These are phyloP conservation scores for Globisporangium carolinianum DNA, from an alignment of 352 stramenopile genomes.

Conservation along the genomic window DNA sequence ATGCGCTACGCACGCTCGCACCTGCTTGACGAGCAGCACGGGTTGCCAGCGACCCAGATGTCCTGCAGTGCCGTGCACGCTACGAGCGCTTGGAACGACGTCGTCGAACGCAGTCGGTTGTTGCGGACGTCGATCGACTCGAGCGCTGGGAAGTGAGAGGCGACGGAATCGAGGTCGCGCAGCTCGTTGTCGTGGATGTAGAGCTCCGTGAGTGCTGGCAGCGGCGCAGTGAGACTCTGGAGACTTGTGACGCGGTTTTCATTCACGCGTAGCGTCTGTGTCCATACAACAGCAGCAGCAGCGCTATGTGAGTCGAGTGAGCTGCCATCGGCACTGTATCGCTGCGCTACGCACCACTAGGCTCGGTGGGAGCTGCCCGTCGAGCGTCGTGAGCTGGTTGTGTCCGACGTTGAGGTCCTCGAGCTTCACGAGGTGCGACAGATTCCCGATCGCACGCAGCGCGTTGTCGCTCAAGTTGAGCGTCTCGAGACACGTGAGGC, in stretches of 20 bases:
- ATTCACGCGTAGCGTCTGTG: constrained; percentile 31
- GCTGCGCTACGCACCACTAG: constrained; percentile 20
- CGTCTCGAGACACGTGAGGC: constrained; percentile 41
- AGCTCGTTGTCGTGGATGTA: constrained; percentile 56
- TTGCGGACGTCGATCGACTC: constrained; percentile 72
- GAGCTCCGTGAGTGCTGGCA: constrained; percentile 54
- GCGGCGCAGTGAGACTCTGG: constrained; percentile 23
- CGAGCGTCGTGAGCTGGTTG: constrained; percentile 48
- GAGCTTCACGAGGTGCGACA: constrained; percentile 60
- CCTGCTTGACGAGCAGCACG: constrained; percentile 48
- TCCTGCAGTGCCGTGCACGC: constrained; percentile 35
- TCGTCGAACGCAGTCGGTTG: constrained; percentile 32
- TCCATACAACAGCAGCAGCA: neutral
- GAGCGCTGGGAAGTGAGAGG: constrained; percentile 32
- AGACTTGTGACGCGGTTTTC: constrained; percentile 42
- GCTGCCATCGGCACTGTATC: neutral
- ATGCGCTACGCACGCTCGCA: constrained; percentile 2
- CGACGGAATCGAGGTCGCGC: constrained; percentile 20
- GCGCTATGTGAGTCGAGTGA: neutral
- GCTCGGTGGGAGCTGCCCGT: constrained; percentile 41
- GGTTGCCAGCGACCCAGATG: constrained; percentile 66
- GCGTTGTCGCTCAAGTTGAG: constrained; percentile 65
- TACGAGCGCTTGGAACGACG: constrained; percentile 14
- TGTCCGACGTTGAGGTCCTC: constrained; percentile 64
- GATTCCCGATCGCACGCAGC: constrained; percentile 41